Percentiles rank a stretch among this genome's conserved stretches.
These are phyloP conservation scores for Raffaelea albimanens DNA, from an alignment of 2,329 filamentous ascomycete genomes.

Conservation along the genomic window DNA sequence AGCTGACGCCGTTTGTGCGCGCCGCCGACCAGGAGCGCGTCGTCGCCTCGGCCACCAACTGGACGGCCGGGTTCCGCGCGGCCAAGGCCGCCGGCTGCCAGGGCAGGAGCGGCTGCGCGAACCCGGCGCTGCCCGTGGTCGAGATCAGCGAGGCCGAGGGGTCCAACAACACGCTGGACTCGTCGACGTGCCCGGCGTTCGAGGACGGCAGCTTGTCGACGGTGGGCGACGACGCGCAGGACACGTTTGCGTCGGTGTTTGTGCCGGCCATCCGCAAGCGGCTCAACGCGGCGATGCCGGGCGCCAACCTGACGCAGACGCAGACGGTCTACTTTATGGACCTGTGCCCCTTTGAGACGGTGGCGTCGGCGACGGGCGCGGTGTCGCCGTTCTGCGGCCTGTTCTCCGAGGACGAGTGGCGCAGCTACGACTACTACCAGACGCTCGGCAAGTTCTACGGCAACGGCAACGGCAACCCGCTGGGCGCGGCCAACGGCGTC, in stretches of 20 bases:
- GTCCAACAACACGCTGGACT: slow-evolving; percentile 73
- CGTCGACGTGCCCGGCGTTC: slow-evolving; percentile 57
- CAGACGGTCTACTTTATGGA: slow-evolving; percentile 74
- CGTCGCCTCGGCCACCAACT: slow-evolving; percentile 57
- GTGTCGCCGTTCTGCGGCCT: slow-evolving; percentile 65
- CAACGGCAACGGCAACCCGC: slow-evolving; percentile 63
- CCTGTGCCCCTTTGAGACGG: slow-evolving; percentile 74
- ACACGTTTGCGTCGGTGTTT: slow-evolving; percentile 53
- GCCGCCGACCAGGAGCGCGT: slow-evolving; percentile 28
- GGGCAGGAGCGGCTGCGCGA: not conserved
- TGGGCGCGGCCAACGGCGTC: slow-evolving; percentile 76
- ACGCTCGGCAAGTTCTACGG: slow-evolving; percentile 76
- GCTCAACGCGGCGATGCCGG: slow-evolving; percentile 58
- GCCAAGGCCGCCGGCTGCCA: slow-evolving; percentile 28
- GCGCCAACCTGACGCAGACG: slow-evolving; percentile 50
- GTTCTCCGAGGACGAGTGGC: slow-evolving; percentile 66
- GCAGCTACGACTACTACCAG: slow-evolving; percentile 68
- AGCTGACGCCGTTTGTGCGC: slow-evolving; percentile 41
- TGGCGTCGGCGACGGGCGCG: slow-evolving; percentile 40
- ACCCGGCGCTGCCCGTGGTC: slow-evolving; percentile 33
- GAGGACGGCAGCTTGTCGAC: slow-evolving; percentile 33
- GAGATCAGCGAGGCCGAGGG: slow-evolving; percentile 56
- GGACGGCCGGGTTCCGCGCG: slow-evolving; percentile 63
- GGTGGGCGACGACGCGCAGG: slow-evolving; percentile 40
- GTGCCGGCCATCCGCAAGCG: slow-evolving; percentile 56